These are phyloP conservation scores for Fusarium phyllophilum DNA, from an alignment of 2,329 filamentous ascomycete genomes.

Conservation along the genomic window DNA sequence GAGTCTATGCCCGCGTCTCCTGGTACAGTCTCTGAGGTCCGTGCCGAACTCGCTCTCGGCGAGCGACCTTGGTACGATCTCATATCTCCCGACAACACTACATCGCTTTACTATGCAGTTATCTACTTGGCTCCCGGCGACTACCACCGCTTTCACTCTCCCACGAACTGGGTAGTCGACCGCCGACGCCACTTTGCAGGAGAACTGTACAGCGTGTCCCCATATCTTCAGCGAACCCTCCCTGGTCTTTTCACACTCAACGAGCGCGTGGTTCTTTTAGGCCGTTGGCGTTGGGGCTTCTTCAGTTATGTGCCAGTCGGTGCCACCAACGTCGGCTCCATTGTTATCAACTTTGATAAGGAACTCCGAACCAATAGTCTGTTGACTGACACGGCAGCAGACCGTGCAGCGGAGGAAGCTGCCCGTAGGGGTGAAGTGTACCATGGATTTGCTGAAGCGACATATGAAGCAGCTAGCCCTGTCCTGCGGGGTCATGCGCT, in stretches of 20 bases:
- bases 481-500: slow-evolving; percentile 86
- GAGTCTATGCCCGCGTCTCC: slow-evolving; percentile 73
- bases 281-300: slow-evolving; percentile 96
- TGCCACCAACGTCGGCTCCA: slow-evolving; percentile 96
- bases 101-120: slow-evolving; percentile 89
- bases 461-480: slow-evolving; percentile 80
- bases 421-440: slow-evolving; percentile 81
- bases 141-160: slow-evolving; percentile 98
- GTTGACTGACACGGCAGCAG: slow-evolving; percentile 90
- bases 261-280: slow-evolving; percentile 92
- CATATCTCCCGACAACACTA: slow-evolving; percentile 70
- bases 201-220: slow-evolving; percentile 93
- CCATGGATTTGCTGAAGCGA: slow-evolving; percentile 91
- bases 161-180: slow-evolving; percentile 94
- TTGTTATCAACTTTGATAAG: slow-evolving; percentile 95
- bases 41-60: slow-evolving; percentile 81
- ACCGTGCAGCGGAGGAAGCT: slow-evolving; percentile 84
- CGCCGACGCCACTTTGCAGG: slow-evolving; percentile 96
- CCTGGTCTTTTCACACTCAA: slow-evolving; percentile 97
- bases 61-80: slow-evolving; percentile 76
- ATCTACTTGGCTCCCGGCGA: slow-evolving; percentile 97
- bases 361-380: slow-evolving; percentile 94
- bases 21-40: slow-evolving; percentile 83
- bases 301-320: slow-evolving; percentile 96
- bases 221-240: slow-evolving; percentile 91